phyloP scores from a whole-genome alignment of 352 stramenopile genomes.

The Globisporangium echinulatum region DNA sequence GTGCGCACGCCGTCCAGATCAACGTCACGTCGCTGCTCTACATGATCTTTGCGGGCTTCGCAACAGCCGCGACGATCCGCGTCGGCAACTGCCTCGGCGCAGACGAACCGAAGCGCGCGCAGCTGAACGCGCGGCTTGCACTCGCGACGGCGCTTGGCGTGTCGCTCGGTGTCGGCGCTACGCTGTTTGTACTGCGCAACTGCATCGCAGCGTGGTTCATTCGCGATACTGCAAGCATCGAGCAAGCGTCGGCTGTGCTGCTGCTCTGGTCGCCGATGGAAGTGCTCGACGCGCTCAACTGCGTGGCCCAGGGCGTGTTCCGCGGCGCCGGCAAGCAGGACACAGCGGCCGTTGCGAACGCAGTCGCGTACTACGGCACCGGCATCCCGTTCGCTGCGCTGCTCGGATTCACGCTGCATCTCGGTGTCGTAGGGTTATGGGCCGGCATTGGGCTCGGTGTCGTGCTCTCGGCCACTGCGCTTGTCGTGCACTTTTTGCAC shows the following conservation, averaged over 20 bases:
- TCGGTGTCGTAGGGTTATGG: conserved; percentile 56
- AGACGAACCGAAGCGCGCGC: conserved; percentile 14
- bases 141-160: conserved; percentile 6
- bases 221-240: conserved; percentile 21
- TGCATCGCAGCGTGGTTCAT: conserved; percentile 18
- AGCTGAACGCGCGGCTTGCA: conserved; percentile 9
- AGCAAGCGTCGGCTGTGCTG: conserved; percentile 19
- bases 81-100: conserved; percentile 24
- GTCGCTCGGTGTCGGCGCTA: background rate
- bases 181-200: conserved; percentile 4
- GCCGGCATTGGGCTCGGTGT: conserved; percentile 44
- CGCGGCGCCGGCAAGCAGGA: conserved; percentile 26
- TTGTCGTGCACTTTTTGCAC: conserved; percentile 4
- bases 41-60: conserved; percentile 56
- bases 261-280: conserved; percentile 26
- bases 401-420: conserved; percentile 37
- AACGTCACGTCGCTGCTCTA: conserved; percentile 60
- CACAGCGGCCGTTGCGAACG: conserved; percentile 24
- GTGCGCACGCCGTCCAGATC: conserved; percentile 52
- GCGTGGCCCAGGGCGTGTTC: conserved; percentile 27
- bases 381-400: conserved; percentile 60
- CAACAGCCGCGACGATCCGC: conserved; percentile 22
- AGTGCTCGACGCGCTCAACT: conserved; percentile 32
- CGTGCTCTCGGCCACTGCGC: conserved; percentile 16
- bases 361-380: conserved; percentile 69